phyloP scores from a whole-genome alignment of 192 early-diverging fungal species.

The Coemansia sp. region DNA sequence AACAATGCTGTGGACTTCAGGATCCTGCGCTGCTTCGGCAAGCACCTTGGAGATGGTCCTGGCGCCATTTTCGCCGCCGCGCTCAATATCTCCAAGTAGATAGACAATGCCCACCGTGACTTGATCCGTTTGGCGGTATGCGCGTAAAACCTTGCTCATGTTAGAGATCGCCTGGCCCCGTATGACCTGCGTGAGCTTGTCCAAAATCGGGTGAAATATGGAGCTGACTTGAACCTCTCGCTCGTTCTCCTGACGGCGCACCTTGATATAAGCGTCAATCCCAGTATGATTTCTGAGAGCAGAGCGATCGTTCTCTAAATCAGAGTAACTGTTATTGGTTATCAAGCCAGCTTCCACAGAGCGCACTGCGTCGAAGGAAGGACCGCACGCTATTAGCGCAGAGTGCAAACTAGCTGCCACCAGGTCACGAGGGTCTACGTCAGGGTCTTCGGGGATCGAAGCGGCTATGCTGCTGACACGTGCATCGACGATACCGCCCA shows the following conservation, averaged over 20 bases:
- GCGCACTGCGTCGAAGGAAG: neutral
- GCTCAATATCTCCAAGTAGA: constrained; percentile 60
- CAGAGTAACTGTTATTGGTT: neutral
- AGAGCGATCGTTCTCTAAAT: neutral
- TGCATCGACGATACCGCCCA: constrained; percentile 56
- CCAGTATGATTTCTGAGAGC: neutral
- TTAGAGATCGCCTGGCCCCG: neutral
- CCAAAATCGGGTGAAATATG: neutral
- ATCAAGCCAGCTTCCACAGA: neutral
- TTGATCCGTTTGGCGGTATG: neutral
- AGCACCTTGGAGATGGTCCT: constrained; percentile 56
- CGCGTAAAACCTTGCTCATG: neutral
- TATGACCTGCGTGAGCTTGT: neutral
- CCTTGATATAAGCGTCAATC: neutral
- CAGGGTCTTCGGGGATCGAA: neutral
- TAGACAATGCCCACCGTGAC: constrained; percentile 70
- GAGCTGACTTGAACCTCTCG: neutral
- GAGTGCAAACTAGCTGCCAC: too few relatives aligned
- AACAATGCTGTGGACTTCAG: constrained; percentile 62
- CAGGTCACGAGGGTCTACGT: too few relatives aligned
- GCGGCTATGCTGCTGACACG: constrained; percentile 24
- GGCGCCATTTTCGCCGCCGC: constrained; percentile 51
- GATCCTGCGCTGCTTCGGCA: constrained; percentile 60
- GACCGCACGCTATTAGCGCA: too few relatives aligned
- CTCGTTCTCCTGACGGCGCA: constrained; percentile 9